Conservation (phyloP, 192 early-diverging fungal genomes). For the Neocallimastix lanati region DNA sequence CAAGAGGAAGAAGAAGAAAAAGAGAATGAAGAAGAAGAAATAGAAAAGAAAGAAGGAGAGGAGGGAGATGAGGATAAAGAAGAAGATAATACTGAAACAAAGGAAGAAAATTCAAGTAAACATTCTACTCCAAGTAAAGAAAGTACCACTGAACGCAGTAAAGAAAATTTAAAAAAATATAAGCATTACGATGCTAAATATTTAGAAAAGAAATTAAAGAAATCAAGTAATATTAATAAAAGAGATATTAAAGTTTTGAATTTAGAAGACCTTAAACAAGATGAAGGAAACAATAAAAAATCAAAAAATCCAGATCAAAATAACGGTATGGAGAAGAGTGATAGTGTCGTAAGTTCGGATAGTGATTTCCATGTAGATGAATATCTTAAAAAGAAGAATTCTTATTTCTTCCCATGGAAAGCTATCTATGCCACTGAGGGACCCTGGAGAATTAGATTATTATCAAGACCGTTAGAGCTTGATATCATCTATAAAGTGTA, state of each 20-base stretch:
- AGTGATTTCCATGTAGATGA: background rate
- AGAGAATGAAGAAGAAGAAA: background rate
- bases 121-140: too few species aligned
- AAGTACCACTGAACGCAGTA: too few species aligned
- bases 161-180: too few species aligned
- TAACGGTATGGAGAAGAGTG: too few species aligned
- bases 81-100: too few species aligned
- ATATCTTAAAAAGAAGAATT: background rate
- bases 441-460: background rate
- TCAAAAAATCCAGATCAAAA: too few species aligned
- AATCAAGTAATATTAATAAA: background rate
- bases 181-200: background rate
- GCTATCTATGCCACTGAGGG: background rate
- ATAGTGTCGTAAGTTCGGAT: background rate
- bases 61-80: too few species aligned
- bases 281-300: background rate
- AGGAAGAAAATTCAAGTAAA: too few species aligned
- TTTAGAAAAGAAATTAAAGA: background rate
- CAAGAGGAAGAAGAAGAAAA: background rate
- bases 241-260: background rate
- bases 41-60: background rate
- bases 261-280: background rate
- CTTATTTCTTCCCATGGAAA: background rate
- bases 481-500: background rate
- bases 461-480: background rate